phyloP scores from a whole-genome alignment of 495 filamentous ascomycete species.

The Cetradonia linearis region DNA sequence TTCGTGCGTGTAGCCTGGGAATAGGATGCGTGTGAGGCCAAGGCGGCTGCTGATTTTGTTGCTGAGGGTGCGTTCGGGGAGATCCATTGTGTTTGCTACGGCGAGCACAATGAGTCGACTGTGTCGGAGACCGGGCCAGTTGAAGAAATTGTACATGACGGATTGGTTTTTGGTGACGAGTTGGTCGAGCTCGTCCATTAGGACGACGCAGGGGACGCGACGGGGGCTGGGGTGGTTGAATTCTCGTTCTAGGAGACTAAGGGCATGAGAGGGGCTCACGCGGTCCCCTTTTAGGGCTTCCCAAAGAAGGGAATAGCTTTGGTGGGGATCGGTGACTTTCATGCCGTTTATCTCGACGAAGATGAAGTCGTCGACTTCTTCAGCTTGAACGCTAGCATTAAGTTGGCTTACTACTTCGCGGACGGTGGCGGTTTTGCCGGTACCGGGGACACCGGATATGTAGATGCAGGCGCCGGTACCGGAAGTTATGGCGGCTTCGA shows the following conservation, averaged over 20 bases:
- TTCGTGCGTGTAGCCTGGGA: conserved; percentile 92
- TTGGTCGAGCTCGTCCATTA: conserved; percentile 99
- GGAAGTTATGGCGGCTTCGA: conserved; percentile 88
- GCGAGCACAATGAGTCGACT: conserved; percentile 90
- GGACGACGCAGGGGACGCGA: conserved; percentile 85
- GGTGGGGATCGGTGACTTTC: conserved; percentile 97
- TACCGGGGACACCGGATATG: conserved; percentile 98
- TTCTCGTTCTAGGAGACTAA: conserved; percentile 82
- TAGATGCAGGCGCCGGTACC: conserved; percentile 94
- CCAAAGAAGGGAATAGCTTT: conserved; percentile 92
- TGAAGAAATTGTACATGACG: conserved; percentile 99
- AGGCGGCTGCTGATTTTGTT: conserved; percentile 96
- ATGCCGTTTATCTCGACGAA: conserved; percentile 99
- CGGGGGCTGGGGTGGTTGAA: conserved; percentile 84
- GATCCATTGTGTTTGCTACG: conserved; percentile 98
- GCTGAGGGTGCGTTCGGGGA: conserved; percentile 89
- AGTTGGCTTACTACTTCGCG: conserved; percentile 88
- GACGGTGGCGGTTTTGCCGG: conserved; percentile 95
- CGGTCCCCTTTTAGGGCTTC: conserved; percentile 89
- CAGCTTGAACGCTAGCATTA: conserved; percentile 69
- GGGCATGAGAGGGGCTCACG: conserved; percentile 81
- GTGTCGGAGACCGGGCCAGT: conserved; percentile 92
- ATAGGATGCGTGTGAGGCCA: conserved; percentile 84
- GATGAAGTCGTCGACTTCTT: conserved; percentile 97
- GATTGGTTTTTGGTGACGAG: conserved; percentile 94